Evolutionary conservation across 1,284 basidiomycete genomes (phyloP).

Genomic region (Rhodofomes roseus): DNA sequence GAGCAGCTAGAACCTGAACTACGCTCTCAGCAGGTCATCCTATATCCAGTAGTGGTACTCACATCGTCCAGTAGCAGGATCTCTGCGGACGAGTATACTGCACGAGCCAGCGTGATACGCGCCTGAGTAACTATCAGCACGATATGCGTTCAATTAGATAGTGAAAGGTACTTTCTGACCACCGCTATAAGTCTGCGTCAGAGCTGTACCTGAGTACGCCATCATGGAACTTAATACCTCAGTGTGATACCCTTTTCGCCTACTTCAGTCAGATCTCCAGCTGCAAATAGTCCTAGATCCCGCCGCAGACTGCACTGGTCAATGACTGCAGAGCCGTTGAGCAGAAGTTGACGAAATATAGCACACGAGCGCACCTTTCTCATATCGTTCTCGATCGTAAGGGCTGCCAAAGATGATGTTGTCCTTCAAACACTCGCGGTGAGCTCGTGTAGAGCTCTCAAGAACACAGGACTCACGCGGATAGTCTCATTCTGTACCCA

Average conservation of each 20-base stretch:
- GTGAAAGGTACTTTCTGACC: constrained; percentile 7
- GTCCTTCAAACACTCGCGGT: constrained; percentile 20
- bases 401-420: constrained; percentile 43
- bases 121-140: background rate
- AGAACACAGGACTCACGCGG: constrained; percentile 23
- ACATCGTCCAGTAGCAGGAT: constrained; percentile 12
- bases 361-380: constrained; percentile 32
- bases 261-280: constrained; percentile 72
- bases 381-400: constrained; percentile 39
- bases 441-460: too few relatives aligned
- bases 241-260: constrained; percentile 62
- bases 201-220: background rate
- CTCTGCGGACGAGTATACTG: constrained; percentile 7
- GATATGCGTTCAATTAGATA: background rate
- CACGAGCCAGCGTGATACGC: constrained; percentile 10
- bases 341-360: constrained; percentile 21
- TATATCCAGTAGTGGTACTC: background rate
- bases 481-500: constrained; percentile 66
- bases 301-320: constrained; percentile 60
- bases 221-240: constrained; percentile 26
- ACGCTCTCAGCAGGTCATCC: too few relatives aligned
- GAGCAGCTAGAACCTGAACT: constrained; percentile 41
- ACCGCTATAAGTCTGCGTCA: background rate
- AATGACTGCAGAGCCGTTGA: constrained; percentile 44
- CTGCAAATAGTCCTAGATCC: constrained; percentile 67